These are phyloP conservation scores for Eutrema salsugineum DNA, from an alignment of 441 rosid species.

Conservation along the genomic window DNA sequence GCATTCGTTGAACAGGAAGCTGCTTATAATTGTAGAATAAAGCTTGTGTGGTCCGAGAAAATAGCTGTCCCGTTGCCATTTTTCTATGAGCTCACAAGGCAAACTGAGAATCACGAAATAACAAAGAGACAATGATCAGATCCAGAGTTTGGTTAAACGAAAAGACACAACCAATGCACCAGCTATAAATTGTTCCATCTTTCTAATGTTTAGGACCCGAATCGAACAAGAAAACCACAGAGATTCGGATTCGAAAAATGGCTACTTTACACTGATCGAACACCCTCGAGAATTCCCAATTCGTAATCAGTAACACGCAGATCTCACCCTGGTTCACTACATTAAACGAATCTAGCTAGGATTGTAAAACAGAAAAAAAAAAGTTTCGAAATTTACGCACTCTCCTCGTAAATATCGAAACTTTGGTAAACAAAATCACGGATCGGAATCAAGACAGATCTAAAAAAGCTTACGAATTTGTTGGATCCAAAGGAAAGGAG, in stretches of 20 bases:
- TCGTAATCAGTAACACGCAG: not conserved
- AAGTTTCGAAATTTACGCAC: not conserved
- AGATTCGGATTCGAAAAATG: not conserved
- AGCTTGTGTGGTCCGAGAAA: conserved; percentile 84
- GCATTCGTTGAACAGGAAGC: conserved; percentile 98
- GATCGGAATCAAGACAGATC: conserved; percentile 19
- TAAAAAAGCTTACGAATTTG: not conserved
- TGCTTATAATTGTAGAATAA: conserved; percentile 92
- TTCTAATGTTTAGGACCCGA: not conserved
- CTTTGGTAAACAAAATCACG: not conserved
- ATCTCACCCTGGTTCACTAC: conserved; percentile 12
- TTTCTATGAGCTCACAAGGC: not conserved
- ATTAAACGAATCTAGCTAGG: not conserved
- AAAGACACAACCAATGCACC: not conserved
- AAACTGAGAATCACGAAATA: conserved; percentile 9
- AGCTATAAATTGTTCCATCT: not conserved
- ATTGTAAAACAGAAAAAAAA: not conserved
- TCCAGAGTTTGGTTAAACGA: conserved; percentile 1
- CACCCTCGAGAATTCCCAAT: conserved; percentile 16
- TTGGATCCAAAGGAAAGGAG: not conserved
- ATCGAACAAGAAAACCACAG: not conserved
- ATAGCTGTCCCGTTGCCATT: conserved; percentile 96
- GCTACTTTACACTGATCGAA: conserved; percentile 17
- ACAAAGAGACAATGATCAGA: not conserved
- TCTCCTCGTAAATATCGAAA: conserved; percentile 31